Evolutionary conservation across 192 early-diverging fungal genomes (phyloP).

Genomic region (Coemansia sp.): DNA sequence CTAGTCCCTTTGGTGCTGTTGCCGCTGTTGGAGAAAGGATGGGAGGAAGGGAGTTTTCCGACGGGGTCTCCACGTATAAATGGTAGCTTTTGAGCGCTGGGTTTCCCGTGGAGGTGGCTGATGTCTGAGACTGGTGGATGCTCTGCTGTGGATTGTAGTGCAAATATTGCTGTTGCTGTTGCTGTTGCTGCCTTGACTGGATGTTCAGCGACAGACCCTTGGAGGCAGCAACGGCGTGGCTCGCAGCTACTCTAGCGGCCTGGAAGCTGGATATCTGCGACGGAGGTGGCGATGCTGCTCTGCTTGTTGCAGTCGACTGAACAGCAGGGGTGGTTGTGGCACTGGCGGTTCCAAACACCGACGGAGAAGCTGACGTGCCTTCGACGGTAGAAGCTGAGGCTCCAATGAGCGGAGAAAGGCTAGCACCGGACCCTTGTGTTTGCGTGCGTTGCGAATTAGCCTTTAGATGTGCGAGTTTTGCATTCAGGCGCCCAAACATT

Average conservation of each 20-base stretch:
- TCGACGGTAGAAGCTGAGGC: slow-evolving; percentile 11
- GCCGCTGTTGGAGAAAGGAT: slow-evolving; percentile 20
- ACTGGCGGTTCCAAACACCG: slow-evolving; percentile 15
- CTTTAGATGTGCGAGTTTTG: slow-evolving; percentile 55
- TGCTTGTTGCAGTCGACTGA: slow-evolving; percentile 22
- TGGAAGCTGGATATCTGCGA: slow-evolving; percentile 30
- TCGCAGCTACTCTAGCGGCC: slow-evolving; percentile 31
- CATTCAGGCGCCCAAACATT: slow-evolving; percentile 58
- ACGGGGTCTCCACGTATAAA: slow-evolving; percentile 48
- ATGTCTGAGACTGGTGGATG: neutral
- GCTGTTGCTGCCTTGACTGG: slow-evolving; percentile 11
- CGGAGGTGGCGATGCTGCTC: slow-evolving; percentile 35
- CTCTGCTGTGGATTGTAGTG: neutral
- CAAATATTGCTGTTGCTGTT: slow-evolving; percentile 1
- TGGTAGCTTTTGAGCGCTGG: slow-evolving; percentile 41
- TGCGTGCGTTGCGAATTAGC: slow-evolving; percentile 45
- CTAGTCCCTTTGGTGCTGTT: slow-evolving; percentile 11
- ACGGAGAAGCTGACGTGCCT: slow-evolving; percentile 17
- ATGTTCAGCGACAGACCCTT: slow-evolving; percentile 30
- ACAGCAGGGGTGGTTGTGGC: slow-evolving; percentile 7
- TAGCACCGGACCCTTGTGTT: slow-evolving; percentile 33
- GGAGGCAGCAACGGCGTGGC: slow-evolving; percentile 27
- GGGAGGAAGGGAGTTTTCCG: slow-evolving; percentile 35
- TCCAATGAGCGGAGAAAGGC: slow-evolving; percentile 20
- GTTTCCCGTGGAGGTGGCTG: slow-evolving; percentile 1